Conservation (phyloP, 148 eudicot species). For the Silene latifolia region DNA sequence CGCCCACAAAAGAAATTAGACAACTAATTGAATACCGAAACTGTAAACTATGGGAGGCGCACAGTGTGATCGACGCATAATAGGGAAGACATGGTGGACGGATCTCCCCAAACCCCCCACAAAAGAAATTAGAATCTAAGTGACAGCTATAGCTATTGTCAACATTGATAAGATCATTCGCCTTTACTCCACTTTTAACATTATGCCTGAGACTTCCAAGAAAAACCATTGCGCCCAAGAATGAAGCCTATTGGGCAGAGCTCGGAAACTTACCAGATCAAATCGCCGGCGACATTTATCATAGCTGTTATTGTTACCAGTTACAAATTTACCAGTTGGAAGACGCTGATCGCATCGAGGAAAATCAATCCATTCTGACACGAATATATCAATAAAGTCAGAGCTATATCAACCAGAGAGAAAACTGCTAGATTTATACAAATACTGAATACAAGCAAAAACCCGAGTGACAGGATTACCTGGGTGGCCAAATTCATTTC, state of each 20-base stretch:
- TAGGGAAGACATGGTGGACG: background rate
- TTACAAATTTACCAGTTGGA: slow-evolving; percentile 67
- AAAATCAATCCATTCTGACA: slow-evolving; percentile 96
- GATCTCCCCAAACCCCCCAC: too few relatives aligned
- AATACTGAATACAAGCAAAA: background rate
- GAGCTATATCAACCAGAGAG: background rate
- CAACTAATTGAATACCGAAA: background rate
- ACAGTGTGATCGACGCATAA: background rate
- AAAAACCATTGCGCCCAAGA: too few relatives aligned
- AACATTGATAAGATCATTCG: background rate
- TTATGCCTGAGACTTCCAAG: background rate
- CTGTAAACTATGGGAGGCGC: background rate
- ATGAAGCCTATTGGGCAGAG: background rate
- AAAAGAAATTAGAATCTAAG: background rate
- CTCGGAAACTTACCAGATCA: slow-evolving; percentile 61
- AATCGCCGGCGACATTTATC: slow-evolving; percentile 97
- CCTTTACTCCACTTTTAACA: background rate
- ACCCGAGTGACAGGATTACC: slow-evolving; percentile 36
- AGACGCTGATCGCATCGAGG: slow-evolving; percentile 79
- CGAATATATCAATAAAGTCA: slow-evolving; percentile 14
- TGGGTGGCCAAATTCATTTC: slow-evolving; percentile 99
- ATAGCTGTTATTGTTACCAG: slow-evolving; percentile 75
- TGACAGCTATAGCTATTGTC: background rate
- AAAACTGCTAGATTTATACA: background rate
- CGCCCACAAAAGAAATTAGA: too few relatives aligned